Evolutionary conservation across 2,329 filamentous ascomycete species (phyloP).

Genomic region (Colletotrichum nymphaeae): DNA sequence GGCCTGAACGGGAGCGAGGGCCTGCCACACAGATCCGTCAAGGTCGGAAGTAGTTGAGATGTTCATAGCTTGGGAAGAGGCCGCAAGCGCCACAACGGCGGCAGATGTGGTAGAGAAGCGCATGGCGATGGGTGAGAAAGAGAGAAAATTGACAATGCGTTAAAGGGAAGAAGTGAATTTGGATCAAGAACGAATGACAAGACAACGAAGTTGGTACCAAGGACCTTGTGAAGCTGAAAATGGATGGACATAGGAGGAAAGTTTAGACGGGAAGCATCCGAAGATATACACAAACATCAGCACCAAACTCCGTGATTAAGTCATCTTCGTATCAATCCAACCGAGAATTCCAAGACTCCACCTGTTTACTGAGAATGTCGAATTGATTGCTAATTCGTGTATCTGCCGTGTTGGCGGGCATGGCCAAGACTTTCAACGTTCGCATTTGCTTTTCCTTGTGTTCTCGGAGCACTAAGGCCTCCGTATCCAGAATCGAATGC

Average conservation of each 20-base stretch:
- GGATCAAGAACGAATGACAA: conserved; percentile 9
- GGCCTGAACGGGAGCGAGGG: conserved; percentile 31
- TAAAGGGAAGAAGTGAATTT: conserved; percentile 13
- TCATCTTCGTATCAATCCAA: not conserved
- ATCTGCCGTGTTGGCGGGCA: conserved; percentile 15
- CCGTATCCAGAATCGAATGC: not conserved
- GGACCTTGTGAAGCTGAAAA: conserved; percentile 17
- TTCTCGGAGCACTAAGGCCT: not conserved
- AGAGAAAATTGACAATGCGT: not conserved
- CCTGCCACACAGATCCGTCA: conserved; percentile 44
- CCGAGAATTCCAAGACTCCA: conserved; percentile 3
- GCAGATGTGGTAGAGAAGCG: conserved; percentile 38
- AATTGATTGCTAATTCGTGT: not conserved
- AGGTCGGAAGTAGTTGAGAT: conserved; percentile 41
- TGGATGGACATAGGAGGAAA: not conserved
- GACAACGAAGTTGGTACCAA: conserved; percentile 8
- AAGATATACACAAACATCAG: conserved; percentile 8
- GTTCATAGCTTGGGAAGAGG: conserved; percentile 38
- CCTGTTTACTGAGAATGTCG: not conserved
- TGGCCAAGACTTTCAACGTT: conserved; percentile 16
- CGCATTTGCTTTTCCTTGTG: conserved; percentile 1
- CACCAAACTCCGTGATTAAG: not conserved
- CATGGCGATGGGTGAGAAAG: conserved; percentile 36
- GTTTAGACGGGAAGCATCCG: not conserved
- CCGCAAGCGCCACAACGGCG: conserved; percentile 39